Percentiles rank a stretch among this genome's conserved stretches.
Evolutionary conservation across 1,139 yeast species (phyloP).

Genomic region (Debaryomyces coudertii): DNA sequence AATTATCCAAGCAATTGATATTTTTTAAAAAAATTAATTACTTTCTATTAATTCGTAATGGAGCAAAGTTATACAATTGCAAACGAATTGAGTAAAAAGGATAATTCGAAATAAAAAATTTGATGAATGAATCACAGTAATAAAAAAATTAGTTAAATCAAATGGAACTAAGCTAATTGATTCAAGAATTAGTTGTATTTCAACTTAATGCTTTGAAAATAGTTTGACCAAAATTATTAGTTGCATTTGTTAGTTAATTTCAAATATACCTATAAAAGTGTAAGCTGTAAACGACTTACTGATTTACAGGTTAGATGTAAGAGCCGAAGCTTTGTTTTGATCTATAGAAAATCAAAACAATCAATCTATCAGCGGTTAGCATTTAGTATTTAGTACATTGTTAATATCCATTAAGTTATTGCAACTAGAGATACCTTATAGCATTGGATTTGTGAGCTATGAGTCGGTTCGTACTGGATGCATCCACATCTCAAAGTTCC

Average conservation of each 20-base stretch:
- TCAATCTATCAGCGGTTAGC: conserved; percentile 4
- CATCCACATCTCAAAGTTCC: conserved; percentile 25
- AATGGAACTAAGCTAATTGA: background rate
- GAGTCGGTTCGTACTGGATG: conserved; percentile 23
- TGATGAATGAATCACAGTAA: background rate
- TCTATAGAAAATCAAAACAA: conserved; percentile 3
- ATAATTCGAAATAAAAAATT: conserved; percentile 1
- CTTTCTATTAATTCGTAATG: background rate
- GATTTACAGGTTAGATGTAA: conserved; percentile 1
- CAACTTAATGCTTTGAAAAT: conserved; percentile 1
- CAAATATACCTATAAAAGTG: background rate
- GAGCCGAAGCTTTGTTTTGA: background rate
- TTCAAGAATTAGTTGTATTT: conserved; percentile 2
- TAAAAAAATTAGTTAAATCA: background rate
- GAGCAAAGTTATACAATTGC: background rate
- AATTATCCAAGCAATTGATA: background rate
- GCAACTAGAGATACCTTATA: background rate
- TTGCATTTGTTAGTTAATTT: background rate
- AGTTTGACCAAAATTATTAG: background rate
- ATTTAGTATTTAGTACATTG: conserved; percentile 1
- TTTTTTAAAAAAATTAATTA: background rate
- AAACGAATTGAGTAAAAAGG: background rate
- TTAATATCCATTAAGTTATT: background rate
- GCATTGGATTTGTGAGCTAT: background rate
- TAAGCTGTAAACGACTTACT: background rate